Evolutionary conservation across 2,329 filamentous ascomycete genomes (phyloP).

Genomic region (Ramularia endophylla): DNA sequence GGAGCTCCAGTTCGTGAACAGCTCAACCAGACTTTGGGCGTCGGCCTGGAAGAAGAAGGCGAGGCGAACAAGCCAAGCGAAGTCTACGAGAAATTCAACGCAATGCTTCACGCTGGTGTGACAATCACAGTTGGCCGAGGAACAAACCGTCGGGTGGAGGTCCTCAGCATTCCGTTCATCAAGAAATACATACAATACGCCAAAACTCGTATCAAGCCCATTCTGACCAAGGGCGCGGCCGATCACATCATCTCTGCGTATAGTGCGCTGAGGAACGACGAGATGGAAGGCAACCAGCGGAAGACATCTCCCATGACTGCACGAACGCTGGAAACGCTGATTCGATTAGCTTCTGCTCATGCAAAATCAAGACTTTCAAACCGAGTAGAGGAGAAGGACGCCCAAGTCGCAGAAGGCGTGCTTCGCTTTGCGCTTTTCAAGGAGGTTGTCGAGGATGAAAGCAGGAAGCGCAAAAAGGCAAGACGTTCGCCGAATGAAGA

Average conservation of each 20-base stretch:
- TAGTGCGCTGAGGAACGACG: constrained; percentile 88
- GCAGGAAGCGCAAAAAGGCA: constrained; percentile 76
- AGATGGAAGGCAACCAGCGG: constrained; percentile 88
- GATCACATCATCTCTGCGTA: constrained; percentile 90
- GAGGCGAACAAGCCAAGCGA: constrained; percentile 72
- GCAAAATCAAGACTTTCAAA: constrained; percentile 87
- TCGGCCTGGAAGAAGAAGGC: constrained; percentile 67
- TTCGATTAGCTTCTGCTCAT: constrained; percentile 92
- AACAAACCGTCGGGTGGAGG: constrained; percentile 70
- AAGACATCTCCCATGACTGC: constrained; percentile 94
- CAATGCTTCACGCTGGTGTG: constrained; percentile 91
- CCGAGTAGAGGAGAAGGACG: constrained; percentile 84
- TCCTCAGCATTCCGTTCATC: constrained; percentile 94
- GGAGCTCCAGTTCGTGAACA: constrained; percentile 91
- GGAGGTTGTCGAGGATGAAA: constrained; percentile 74
- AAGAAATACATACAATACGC: constrained; percentile 99
- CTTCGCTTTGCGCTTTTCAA: constrained; percentile 95
- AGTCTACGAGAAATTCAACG: constrained; percentile 93
- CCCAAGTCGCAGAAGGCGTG: constrained; percentile 79
- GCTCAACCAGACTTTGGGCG: constrained; percentile 73
- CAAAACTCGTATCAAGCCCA: constrained; percentile 82
- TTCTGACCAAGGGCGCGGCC: constrained; percentile 83
- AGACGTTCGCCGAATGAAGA: constrained; percentile 54
- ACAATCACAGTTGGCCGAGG: constrained; percentile 69
- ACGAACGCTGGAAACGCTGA: constrained; percentile 95